Evolutionary conservation across 768 basidiomycete species (phyloP), one percentile per base, ranked within the genome.

Genomic region (Leucosporidium creatinivorum): DNA sequence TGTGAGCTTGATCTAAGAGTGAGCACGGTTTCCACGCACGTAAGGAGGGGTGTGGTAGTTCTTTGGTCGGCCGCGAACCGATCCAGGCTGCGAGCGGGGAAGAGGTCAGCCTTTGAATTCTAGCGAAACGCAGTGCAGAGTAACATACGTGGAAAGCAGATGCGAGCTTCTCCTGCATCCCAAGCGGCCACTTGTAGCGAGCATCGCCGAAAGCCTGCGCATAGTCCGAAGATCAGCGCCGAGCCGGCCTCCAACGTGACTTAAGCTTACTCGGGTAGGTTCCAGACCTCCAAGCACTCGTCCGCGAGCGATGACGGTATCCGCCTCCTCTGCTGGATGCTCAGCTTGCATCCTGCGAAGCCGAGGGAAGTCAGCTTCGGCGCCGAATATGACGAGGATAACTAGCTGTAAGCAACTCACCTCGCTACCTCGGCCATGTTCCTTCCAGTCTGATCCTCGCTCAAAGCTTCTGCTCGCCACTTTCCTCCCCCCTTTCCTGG

Each of bases 391-490:
- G 13, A 44, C 10, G 39, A 17, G 10, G 39, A 13, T n/a, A n/a
- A n/a, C n/a, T n/a, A n/a, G n/a, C n/a, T n/a, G n/a, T n/a, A n/a
- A n/a, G n/a, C n/a, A 52, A 75, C 81, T 60, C 73, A 93, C 93
- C 93, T 85, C 77, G 83, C 83, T 30, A 88, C 80, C 79, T 99
- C 96, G 56, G 84, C 87, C 21, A 84, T 86, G 76, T 92, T 97
- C 72, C 91, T 85, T 49, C 92, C 96, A 10, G 93, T 97, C 81
- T 97, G 93, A 76, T 98, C 96, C 78, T 97, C 92, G 33, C 85
- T 91, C 69, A 99, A 82, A n/a, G 90, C 90, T 77, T 96, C 91
- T 36, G 93, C 88, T 56, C 86, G 84, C 96, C 96, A 99, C 61
- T 81, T 82, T 6, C 70, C 67, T 36, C 63, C 65, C 17, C 89